A percentile compares a stretch with the other conserved stretches of the same genome.
These are phyloP conservation scores for Cordyceps sp. DNA, from an alignment of 2,329 filamentous ascomycete species.

Conservation along the genomic window DNA sequence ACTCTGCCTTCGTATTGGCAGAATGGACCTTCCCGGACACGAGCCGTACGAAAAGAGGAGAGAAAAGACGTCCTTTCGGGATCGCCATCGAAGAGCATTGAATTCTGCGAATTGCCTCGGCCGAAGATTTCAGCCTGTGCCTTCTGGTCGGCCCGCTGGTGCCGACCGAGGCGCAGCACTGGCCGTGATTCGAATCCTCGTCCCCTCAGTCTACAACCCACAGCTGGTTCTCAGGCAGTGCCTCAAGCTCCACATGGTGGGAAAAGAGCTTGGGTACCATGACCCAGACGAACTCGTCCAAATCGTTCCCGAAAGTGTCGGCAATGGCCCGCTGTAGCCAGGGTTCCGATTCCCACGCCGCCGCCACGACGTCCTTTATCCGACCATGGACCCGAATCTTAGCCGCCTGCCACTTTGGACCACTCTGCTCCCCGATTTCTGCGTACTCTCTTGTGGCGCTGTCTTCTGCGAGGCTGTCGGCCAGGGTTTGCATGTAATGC, in stretches of 20 bases:
- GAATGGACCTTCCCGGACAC: too few species aligned
- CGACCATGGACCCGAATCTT: constrained; percentile 1
- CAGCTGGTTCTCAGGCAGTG: constrained; percentile 3
- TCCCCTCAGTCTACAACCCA: constrained; percentile 7
- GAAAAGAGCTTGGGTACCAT: constrained; percentile 6
- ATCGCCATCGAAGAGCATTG: too few species aligned
- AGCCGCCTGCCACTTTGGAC: too few species aligned
- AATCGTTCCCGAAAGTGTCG: constrained; percentile 4
- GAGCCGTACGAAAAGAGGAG: too few species aligned
- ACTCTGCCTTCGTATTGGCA: too few species aligned
- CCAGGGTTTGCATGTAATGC: constrained; percentile 1
- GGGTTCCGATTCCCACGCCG: constrained; percentile 3
- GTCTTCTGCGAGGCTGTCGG: constrained; percentile 1
- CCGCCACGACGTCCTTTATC: constrained; percentile 4
- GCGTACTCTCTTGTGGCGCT: constrained; percentile 1
- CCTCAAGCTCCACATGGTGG: constrained; percentile 2
- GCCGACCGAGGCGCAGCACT: too few species aligned
- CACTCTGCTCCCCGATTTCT: background rate
- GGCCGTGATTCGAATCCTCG: too few species aligned
- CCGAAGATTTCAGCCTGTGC: too few species aligned
- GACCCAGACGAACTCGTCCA: constrained; percentile 6
- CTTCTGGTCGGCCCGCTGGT: too few species aligned
- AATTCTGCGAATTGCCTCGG: too few species aligned
- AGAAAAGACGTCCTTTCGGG: too few species aligned
- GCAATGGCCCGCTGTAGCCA: constrained; percentile 2